Evolutionary conservation across 768 basidiomycete genomes (phyloP).

Genomic region (Cyclocybe cylindracea): DNA sequence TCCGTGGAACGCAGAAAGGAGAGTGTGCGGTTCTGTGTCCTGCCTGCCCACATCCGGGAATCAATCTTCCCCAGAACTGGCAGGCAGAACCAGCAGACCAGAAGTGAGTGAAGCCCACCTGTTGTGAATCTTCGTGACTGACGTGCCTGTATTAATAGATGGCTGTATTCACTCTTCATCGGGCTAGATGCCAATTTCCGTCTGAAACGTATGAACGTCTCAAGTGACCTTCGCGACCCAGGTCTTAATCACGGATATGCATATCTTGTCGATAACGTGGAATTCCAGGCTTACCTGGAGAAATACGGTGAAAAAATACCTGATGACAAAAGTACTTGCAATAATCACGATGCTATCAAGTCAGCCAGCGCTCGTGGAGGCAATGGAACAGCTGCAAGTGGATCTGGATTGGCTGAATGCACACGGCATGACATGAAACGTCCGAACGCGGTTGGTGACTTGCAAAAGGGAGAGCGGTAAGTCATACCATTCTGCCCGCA

Average conservation of each 20-base stretch:
- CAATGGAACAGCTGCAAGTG: conserved; percentile 22
- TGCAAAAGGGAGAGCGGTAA: conserved; percentile 32
- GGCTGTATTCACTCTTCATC: conserved; percentile 26
- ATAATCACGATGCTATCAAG: too few relatives aligned
- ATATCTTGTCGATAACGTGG: conserved; percentile 25
- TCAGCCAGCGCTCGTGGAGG: conserved; percentile 17
- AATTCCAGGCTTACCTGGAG: conserved; percentile 22
- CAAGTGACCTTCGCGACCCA: conserved; percentile 21
- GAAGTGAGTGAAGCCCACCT: background rate
- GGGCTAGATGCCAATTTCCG: conserved; percentile 24
- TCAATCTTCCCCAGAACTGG: conserved; percentile 29
- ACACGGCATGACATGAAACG: conserved; percentile 27
- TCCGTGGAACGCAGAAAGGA: conserved; percentile 18
- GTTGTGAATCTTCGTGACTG: background rate
- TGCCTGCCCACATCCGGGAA: conserved; percentile 32
- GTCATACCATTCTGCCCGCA: conserved; percentile 3
- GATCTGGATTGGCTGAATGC: conserved; percentile 26
- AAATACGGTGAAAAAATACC: conserved; percentile 22
- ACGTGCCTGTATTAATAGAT: conserved; percentile 8
- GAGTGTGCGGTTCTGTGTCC: conserved; percentile 30
- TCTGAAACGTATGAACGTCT: conserved; percentile 27
- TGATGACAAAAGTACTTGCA: too few relatives aligned
- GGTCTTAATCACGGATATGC: too few relatives aligned
- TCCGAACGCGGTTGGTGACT: conserved; percentile 25
- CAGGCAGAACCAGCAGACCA: conserved; percentile 9